Conservation (phyloP, 345 rosid genomes). For the Orychophragmus violaceus region DNA sequence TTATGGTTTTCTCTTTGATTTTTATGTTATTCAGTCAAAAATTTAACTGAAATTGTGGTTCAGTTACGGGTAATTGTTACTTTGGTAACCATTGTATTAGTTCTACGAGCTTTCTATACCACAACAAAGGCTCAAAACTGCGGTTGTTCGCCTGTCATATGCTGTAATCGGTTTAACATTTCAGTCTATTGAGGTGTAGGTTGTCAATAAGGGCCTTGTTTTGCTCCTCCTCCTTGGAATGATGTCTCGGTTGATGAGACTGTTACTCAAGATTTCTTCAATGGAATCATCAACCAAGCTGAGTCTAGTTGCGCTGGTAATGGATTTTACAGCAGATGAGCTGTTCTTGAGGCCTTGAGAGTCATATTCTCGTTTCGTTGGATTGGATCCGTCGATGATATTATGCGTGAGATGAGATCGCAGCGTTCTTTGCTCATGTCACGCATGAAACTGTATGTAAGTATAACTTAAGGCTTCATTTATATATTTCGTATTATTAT, state of each 20-base stretch:
- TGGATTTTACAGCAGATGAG: slow-evolving; percentile 50
- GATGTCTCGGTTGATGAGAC: slow-evolving; percentile 35
- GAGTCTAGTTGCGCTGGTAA: slow-evolving; percentile 46
- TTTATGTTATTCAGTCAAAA: too few species aligned
- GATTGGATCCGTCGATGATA: slow-evolving; percentile 40
- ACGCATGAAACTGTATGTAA: slow-evolving; percentile 87
- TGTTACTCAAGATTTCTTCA: slow-evolving; percentile 48
- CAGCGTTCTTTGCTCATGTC: slow-evolving; percentile 74
- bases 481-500: neutral
- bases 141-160: slow-evolving; percentile 38
- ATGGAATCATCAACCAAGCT: slow-evolving; percentile 48
- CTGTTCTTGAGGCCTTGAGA: slow-evolving; percentile 49
- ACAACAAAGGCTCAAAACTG: slow-evolving; percentile 31
- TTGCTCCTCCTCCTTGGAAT: slow-evolving; percentile 33
- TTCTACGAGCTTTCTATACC: neutral
- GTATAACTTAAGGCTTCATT: neutral
- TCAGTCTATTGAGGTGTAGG: slow-evolving; percentile 43
- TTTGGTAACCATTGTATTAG: slow-evolving; percentile 11
- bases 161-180: slow-evolving; percentile 36
- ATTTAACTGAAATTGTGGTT: too few species aligned
- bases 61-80: neutral
- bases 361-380: slow-evolving; percentile 46
- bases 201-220: slow-evolving; percentile 55
- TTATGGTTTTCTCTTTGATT: too few species aligned
- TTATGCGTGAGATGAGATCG: slow-evolving; percentile 70